Evolutionary conservation across 1,139 yeast genomes (phyloP).

Genomic region (Candida pseudocylindracea): DNA sequence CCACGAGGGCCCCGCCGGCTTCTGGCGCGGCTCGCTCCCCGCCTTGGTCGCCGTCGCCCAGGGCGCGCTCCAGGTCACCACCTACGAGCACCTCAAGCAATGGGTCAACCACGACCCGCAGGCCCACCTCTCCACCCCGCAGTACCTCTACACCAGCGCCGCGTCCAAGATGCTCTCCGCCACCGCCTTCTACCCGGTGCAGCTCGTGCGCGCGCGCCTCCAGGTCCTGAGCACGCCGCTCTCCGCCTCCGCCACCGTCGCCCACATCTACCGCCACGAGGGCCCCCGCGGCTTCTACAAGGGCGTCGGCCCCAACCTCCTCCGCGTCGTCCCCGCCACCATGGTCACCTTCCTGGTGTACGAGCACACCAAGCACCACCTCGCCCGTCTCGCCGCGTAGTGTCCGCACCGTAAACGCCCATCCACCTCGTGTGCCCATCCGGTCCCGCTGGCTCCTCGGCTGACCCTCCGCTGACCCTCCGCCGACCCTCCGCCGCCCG

Average conservation of each 20-base stretch:
- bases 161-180: constrained; percentile 50
- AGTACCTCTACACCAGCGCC: constrained; percentile 46
- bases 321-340: constrained; percentile 54
- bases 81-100: constrained; percentile 55
- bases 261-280: constrained; percentile 9
- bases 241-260: constrained; percentile 6
- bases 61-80: constrained; percentile 70
- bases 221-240: constrained; percentile 21
- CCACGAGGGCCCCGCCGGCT: constrained; percentile 46
- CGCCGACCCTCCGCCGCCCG: no score
- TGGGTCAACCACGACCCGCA: constrained; percentile 4
- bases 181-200: constrained; percentile 59
- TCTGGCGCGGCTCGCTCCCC: constrained; percentile 74
- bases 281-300: constrained; percentile 49
- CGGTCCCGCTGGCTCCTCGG: no score
- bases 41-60: constrained; percentile 69
- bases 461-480: no score
- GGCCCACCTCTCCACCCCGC: constrained; percentile 19
- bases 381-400: no score
- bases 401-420: no score
- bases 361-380: constrained; percentile 23
- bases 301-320: constrained; percentile 40
- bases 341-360: constrained; percentile 49
- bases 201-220: constrained; percentile 55
- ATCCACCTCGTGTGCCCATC: no score